phyloP scores from a whole-genome alignment of 2,329 filamentous ascomycete genomes.

The Aspergillus felis region DNA sequence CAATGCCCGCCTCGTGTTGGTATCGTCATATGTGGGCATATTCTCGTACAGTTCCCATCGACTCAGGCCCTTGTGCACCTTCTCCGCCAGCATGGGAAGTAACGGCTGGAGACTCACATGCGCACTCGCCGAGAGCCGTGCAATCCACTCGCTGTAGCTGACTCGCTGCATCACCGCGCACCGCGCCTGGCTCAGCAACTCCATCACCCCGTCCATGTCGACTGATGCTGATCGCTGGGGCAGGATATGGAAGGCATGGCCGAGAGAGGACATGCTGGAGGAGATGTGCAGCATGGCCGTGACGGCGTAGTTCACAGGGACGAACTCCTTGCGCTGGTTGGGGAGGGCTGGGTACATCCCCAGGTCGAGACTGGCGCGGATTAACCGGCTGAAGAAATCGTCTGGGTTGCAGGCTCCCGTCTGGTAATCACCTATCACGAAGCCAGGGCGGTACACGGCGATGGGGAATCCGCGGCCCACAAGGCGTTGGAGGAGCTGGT shows the following conservation, averaged over 20 bases:
- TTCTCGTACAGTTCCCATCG: conserved; percentile 25
- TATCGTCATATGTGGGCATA: conserved; percentile 20
- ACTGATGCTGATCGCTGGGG: conserved; percentile 10
- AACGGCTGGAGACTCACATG: conserved; percentile 12
- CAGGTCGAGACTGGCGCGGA: conserved; percentile 77
- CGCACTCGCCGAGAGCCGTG: conserved; percentile 1
- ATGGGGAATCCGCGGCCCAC: conserved; percentile 68
- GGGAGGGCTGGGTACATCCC: conserved; percentile 28
- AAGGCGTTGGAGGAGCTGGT: conserved; percentile 66
- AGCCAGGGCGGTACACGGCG: conserved; percentile 72
- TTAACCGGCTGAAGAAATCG: conserved; percentile 77
- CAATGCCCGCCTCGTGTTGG: conserved; percentile 4
- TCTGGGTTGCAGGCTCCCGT: conserved; percentile 66
- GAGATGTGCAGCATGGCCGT: conserved; percentile 19
- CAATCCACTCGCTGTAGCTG: conserved; percentile 16
- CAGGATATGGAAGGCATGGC: conserved; percentile 19
- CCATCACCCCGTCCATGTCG: conserved; percentile 12
- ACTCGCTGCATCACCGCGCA: not conserved
- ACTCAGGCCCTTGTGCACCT: conserved; percentile 14
- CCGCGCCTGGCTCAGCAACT: conserved; percentile 2
- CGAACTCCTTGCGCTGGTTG: conserved; percentile 24
- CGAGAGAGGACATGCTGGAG: conserved; percentile 3
- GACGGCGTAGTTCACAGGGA: conserved; percentile 24
- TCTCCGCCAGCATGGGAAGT: conserved; percentile 22
- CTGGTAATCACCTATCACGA: conserved; percentile 67